Evolutionary conservation across 2,329 filamentous ascomycete species (phyloP), one percentile per base, ranked within the genome.

Genomic region (Chrysosporium queenslandicum): DNA sequence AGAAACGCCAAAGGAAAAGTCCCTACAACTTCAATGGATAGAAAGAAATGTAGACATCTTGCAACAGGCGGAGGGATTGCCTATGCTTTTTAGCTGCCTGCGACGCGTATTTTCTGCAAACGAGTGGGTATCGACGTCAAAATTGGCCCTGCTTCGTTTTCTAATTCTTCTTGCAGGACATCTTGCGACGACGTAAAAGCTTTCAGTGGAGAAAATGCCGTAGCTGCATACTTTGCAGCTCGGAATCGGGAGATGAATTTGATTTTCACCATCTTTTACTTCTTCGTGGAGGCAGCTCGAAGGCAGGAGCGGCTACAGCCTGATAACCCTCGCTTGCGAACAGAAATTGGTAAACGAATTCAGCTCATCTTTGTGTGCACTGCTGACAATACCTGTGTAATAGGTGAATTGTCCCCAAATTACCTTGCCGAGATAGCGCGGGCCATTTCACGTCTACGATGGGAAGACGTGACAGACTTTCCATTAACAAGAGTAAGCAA

Each of bases 351-450:
- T 63, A 55, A 6, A 34, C 37, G 40, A 34, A 30, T 9, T 32
- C 32, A 11, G 27, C 14, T n/a, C 3, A 53, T 16, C 50, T 65
- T 51, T 50, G 58, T 49, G 55, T 18, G n/a, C 9, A 7, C 4
- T 18, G 61, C 61, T 57, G 61, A 53, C 56, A 53, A 56, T 59
- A 36, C 61, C 52, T 63, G 65, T 61, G 54, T 59, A 48, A 23
- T 64, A 78, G 78, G 79, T 55, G 71, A 71, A 8, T 68, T 87
- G 47, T 74, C 81, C 21, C 87, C 87, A 0, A 79, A 79, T 50
- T 68, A 94, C 45, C 76, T 90, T 16, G 77, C 85, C 45, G 83
- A 84, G 53, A 77, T 94, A 66, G 78, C 90, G 27, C 80, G 83
- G 45, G 77, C 80, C 18, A 80, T 81, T 29, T 79, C 82, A 3